A percentile compares a stretch with the other conserved stretches of the same genome.
Evolutionary conservation across 345 rosid genomes (phyloP).

Genomic region (Kandelia obovata): DNA sequence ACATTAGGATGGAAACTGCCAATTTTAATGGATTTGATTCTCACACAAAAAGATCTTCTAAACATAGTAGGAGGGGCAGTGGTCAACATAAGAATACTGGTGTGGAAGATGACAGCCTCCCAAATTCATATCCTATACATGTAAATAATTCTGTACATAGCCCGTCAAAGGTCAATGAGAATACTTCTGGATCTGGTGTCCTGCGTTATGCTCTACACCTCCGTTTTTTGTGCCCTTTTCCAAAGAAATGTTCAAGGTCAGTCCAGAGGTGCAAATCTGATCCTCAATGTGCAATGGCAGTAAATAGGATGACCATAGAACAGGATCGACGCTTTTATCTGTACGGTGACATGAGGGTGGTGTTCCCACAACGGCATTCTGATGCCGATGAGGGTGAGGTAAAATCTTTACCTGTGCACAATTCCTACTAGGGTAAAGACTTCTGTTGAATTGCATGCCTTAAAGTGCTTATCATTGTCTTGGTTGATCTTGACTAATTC

Average conservation of each 20-base stretch:
- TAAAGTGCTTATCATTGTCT: not conserved
- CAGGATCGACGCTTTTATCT: conserved; percentile 69
- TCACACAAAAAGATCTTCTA: not conserved
- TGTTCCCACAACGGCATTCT: conserved; percentile 92
- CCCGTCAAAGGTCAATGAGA: conserved; percentile 19
- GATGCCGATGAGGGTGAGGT: conserved; percentile 98
- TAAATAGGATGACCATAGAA: conserved; percentile 18
- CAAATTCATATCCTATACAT: conserved; percentile 1
- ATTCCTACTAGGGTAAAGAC: not conserved
- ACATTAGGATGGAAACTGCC: conserved; percentile 1
- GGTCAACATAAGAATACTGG: conserved; percentile 1
- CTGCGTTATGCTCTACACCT: conserved; percentile 29
- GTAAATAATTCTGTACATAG: conserved; percentile 8
- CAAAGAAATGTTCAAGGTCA: conserved; percentile 17
- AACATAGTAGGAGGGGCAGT: not conserved
- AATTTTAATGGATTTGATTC: not conserved
- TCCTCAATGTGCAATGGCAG: conserved; percentile 15
- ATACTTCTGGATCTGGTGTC: conserved; percentile 16
- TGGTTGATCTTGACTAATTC: not conserved
- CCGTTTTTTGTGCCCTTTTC: conserved; percentile 18
- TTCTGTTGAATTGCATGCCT: not conserved
- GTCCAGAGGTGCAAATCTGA: conserved; percentile 23
- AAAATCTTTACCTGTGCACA: conserved; percentile 9
- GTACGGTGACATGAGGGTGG: conserved; percentile 78
- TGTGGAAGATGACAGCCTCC: conserved; percentile 10